Percentiles rank a stretch among this genome's conserved stretches.
phyloP scores from a whole-genome alignment of 2,329 filamentous ascomycete genomes.

The Xylariales sp. region DNA sequence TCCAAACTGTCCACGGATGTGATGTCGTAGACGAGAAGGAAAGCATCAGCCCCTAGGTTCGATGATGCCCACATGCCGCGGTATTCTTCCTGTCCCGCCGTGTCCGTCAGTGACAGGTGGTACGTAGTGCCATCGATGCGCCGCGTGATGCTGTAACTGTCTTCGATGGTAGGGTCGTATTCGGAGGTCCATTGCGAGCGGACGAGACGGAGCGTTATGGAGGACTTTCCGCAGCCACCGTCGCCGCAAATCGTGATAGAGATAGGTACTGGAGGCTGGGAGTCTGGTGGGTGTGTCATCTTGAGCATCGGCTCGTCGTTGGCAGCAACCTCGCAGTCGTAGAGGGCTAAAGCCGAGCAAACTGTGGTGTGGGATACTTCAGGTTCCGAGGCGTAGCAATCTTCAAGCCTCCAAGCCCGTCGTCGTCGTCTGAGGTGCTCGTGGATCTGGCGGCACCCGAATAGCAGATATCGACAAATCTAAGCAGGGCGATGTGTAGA shows the following conservation, averaged over 20 bases:
- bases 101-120: conserved; percentile 76
- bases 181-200: conserved; percentile 80
- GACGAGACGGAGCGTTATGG: conserved; percentile 77
- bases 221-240: conserved; percentile 80
- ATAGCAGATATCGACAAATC: too few species aligned
- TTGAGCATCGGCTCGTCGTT: conserved; percentile 1
- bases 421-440: too few species aligned
- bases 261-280: conserved; percentile 49
- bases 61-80: conserved; percentile 78
- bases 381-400: too few species aligned
- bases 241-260: conserved; percentile 83
- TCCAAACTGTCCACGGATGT: conserved; percentile 65
- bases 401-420: too few species aligned
- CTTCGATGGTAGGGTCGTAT: conserved; percentile 76
- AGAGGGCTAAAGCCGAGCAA: too few species aligned
- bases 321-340: too few species aligned
- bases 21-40: conserved; percentile 85
- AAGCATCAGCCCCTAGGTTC: conserved; percentile 75
- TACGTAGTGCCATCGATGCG: conserved; percentile 76
- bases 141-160: conserved; percentile 80
- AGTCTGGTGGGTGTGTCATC: conserved; percentile 14
- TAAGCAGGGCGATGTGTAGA: too few species aligned
- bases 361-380: too few species aligned
- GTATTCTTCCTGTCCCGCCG: conserved; percentile 87
- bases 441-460: too few species aligned